Evolutionary conservation across 345 rosid species (phyloP).

Genomic region (Excoecaria agallocha): DNA sequence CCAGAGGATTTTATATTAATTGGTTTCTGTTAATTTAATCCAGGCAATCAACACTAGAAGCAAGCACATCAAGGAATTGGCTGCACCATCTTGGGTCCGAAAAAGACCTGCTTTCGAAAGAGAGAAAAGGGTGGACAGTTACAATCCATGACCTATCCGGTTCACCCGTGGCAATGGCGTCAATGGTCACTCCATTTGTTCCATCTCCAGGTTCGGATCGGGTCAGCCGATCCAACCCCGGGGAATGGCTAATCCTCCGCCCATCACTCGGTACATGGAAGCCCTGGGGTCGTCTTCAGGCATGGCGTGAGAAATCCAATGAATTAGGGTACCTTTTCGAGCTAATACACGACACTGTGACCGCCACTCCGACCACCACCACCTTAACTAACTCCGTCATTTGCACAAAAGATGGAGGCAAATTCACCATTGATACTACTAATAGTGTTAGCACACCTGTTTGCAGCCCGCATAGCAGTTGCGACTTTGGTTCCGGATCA

Average conservation of each 20-base stretch:
- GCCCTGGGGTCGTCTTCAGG: conserved; percentile 93
- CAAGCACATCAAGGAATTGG: conserved; percentile 45
- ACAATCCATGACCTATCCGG: conserved; percentile 95
- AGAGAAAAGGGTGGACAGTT: conserved; percentile 91
- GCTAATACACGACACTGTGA: conserved; percentile 58
- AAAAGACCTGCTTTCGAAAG: conserved; percentile 54
- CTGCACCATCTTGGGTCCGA: conserved; percentile 46
- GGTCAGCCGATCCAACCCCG: conserved; percentile 80
- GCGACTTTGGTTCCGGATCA: too few species aligned
- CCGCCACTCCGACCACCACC: conserved; percentile 29
- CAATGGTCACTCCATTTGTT: conserved; percentile 96
- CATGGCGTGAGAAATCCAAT: conserved; percentile 76
- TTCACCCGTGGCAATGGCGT: conserved; percentile 93
- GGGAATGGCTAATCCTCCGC: conserved; percentile 91
- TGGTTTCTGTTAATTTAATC: too few species aligned
- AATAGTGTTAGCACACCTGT: conserved; percentile 50
- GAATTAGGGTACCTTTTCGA: conserved; percentile 76
- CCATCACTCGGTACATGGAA: conserved; percentile 83
- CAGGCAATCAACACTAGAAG: conserved; percentile 60
- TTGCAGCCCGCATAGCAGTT: conserved; percentile 76
- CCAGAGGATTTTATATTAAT: too few species aligned
- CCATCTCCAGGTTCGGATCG: conserved; percentile 85
- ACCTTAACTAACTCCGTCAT: conserved; percentile 43
- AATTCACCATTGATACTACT: conserved; percentile 66
- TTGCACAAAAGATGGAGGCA: conserved; percentile 71